Evolutionary conservation across 1,139 yeast genomes (phyloP).

Genomic region (Tardiomyces blankii): DNA sequence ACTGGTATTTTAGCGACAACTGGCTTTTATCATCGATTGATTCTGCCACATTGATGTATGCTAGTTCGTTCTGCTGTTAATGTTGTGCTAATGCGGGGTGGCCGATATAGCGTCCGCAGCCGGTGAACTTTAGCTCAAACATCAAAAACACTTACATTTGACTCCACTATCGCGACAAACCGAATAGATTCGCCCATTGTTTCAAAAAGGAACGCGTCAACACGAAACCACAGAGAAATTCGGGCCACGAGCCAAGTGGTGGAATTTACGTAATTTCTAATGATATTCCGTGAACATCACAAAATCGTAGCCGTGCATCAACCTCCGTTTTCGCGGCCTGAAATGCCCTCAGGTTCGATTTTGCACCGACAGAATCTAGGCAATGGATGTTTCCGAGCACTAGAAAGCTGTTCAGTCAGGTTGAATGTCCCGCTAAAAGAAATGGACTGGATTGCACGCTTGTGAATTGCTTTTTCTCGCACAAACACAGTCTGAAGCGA

Average conservation of each 20-base stretch:
- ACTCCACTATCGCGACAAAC: conserved; percentile 21
- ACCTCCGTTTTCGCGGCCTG: too few species aligned
- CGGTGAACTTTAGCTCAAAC: neutral
- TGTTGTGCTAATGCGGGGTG: neutral
- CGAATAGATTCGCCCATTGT: conserved; percentile 10
- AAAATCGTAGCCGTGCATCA: too few species aligned
- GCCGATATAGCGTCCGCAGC: too few species aligned
- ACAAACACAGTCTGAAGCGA: conserved; percentile 3
- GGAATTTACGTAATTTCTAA: too few species aligned
- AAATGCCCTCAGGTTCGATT: too few species aligned
- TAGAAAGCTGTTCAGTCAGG: conserved; percentile 6
- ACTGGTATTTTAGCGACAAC: conserved; percentile 23
- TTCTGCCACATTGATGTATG: conserved; percentile 11
- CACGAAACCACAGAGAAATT: too few species aligned
- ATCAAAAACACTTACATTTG: conserved; percentile 14
- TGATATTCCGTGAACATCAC: too few species aligned
- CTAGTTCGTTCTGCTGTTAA: conserved; percentile 14
- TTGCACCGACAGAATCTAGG: conserved; percentile 1
- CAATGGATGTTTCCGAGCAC: conserved; percentile 5
- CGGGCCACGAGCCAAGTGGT: too few species aligned
- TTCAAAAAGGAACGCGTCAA: too few species aligned
- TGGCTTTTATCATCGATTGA: conserved; percentile 8
- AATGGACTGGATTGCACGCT: conserved; percentile 12
- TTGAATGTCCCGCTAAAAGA: conserved; percentile 18
- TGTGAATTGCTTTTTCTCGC: conserved; percentile 22